These are phyloP conservation scores for Debaryomycetaceae sp. DNA, from an alignment of 1,139 yeast species.

Conservation along the genomic window DNA sequence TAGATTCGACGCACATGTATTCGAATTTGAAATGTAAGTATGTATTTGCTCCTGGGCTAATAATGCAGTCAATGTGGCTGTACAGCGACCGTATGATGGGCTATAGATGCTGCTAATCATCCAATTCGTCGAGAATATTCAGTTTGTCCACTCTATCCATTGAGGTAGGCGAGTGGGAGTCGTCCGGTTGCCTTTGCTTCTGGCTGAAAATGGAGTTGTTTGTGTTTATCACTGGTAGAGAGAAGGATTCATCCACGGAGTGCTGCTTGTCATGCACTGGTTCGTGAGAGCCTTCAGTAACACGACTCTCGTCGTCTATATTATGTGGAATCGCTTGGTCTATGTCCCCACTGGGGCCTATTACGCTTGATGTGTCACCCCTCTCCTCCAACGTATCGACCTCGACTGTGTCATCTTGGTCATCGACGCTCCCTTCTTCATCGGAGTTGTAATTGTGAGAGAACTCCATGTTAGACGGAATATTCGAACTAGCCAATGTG, in stretches of 20 bases:
- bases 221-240: conserved; percentile 25
- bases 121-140: conserved; percentile 12
- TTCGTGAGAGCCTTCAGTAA: background rate
- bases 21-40: too few species aligned
- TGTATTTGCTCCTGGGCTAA: too few species aligned
- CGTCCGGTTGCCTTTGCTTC: conserved; percentile 5
- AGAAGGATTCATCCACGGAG: conserved; percentile 26
- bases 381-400: background rate
- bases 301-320: background rate
- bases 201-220: conserved; percentile 12
- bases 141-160: conserved; percentile 3
- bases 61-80: too few species aligned
- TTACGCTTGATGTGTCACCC: background rate
- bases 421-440: background rate
- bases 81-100: too few species aligned
- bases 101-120: conserved; percentile 2
- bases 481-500: background rate
- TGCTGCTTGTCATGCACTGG: background rate
- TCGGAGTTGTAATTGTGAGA: background rate
- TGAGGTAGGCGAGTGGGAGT: background rate
- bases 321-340: background rate
- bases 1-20: too few species aligned
- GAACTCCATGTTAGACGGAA: background rate
- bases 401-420: background rate
- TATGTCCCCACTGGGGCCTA: background rate